Base-by-base conservation (phyloP, 2,329 filamentous ascomycete genomes). In the Claviceps pazoutovae region DNA sequence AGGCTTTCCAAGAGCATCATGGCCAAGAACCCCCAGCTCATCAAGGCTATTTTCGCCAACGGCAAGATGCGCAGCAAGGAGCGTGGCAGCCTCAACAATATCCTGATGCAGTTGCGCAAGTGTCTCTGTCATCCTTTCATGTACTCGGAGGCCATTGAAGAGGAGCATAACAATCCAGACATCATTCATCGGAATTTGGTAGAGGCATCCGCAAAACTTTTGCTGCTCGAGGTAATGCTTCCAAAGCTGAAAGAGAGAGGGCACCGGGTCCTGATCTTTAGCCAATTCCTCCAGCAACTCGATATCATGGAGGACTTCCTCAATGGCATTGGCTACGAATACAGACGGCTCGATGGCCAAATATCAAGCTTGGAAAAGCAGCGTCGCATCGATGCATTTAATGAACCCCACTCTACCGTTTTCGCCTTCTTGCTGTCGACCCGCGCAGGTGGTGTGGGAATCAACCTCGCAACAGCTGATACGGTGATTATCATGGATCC, bases 401-500 rank as follows among this genome's bases (percentile, higher is more conserved):
- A 98, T 63, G 87, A 84, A 0, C 84, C 88, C 0, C 76, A 84
- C 51, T 97, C 91, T 0, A 71, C 79, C 0, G 71, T 94, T 0
- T 98, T 97, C 64, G 89, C 86, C 0, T 97, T 98, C 67, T 69
- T 98, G 17, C 75, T 98, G 0, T 97, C 91, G 0, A 98, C 94
- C 3, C 83, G 93, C 56, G 90, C 94, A 17, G 93, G 93, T 51
- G 93, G 94, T 61, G 91, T 98, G 0, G 94, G 93, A 16, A 98
- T 98, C 72, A 98, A 98, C 63, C 75, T 98, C 51, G 93, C 93
- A 0, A 95, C 90, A 7, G 93, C 93, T 2, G 93, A 98, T 62
- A 98, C 93, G 0, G 94, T 98, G 55, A 96, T 98, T 57, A 96
- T 98, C 57, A 81, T 97, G 58, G 90, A 98, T 60, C 88, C 88